Conservation (phyloP, 2,329 filamentous ascomycete genomes). For the Pyrenophora seminiperda region DNA sequence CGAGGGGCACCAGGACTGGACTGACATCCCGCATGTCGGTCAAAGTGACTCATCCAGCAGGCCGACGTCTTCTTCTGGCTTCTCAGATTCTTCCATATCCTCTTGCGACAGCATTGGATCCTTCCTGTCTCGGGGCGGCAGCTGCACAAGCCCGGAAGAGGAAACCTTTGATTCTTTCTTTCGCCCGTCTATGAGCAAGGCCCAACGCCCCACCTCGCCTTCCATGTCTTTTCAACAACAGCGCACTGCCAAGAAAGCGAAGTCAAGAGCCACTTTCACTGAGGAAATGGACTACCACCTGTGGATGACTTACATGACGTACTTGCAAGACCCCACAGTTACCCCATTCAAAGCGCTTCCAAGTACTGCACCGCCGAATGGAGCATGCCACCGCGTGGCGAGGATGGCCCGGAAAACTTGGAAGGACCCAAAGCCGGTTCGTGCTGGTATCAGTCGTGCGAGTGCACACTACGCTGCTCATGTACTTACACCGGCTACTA, state of each 20-base stretch:
- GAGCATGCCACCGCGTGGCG: conserved; percentile 67
- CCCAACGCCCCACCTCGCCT: conserved; percentile 39
- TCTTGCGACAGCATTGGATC: conserved; percentile 63
- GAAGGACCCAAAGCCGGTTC: conserved; percentile 54
- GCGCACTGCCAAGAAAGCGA: conserved; percentile 49
- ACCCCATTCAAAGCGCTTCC: conserved; percentile 71
- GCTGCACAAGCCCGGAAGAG: conserved; percentile 65
- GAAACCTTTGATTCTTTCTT: conserved; percentile 63
- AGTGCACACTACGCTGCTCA: conserved; percentile 28
- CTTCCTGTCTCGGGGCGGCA: conserved; percentile 62
- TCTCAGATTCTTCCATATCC: conserved; percentile 67
- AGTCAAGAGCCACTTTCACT: conserved; percentile 58
- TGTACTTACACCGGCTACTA: conserved; percentile 52
- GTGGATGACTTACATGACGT: conserved; percentile 69
- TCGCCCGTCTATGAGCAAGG: conserved; percentile 42
- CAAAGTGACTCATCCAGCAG: conserved; percentile 56
- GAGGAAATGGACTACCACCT: conserved; percentile 69
- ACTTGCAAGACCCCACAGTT: conserved; percentile 68
- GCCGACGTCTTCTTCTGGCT: conserved; percentile 62
- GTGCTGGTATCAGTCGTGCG: conserved; percentile 25
- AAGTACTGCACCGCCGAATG: conserved; percentile 66
- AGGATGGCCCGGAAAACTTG: conserved; percentile 66
- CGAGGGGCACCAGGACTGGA: conserved; percentile 39
- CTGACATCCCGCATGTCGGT: conserved; percentile 36
- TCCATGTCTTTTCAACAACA: conserved; percentile 34